These are phyloP conservation scores for Entonaema liquescens DNA, from an alignment of 495 filamentous ascomycete genomes.

Conservation along the genomic window DNA sequence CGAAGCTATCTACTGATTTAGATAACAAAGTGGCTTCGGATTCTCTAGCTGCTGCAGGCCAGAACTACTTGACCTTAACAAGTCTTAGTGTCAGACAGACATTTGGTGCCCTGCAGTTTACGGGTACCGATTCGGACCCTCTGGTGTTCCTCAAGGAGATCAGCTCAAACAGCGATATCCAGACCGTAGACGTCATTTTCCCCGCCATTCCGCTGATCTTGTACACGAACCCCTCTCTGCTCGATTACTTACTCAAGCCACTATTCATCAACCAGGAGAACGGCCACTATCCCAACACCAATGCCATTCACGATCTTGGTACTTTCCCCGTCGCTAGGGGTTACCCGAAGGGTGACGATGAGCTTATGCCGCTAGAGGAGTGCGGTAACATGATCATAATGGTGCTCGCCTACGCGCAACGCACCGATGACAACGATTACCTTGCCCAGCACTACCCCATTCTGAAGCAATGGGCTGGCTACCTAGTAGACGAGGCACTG, in stretches of 20 bases:
- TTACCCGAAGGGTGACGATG: conserved; percentile 82
- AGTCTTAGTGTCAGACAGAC: conserved; percentile 86
- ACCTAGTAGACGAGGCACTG: conserved; percentile 81
- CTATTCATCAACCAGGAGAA: conserved; percentile 89
- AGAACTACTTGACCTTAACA: conserved; percentile 83
- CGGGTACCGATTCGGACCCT: conserved; percentile 77
- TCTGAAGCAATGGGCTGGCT: conserved; percentile 87
- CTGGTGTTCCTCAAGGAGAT: conserved; percentile 95
- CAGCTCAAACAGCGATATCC: conserved; percentile 89
- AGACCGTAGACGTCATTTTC: conserved; percentile 97
- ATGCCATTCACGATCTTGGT: conserved; percentile 91
- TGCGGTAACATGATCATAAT: conserved; percentile 97
- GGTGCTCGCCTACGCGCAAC: conserved; percentile 70
- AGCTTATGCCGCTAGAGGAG: conserved; percentile 95
- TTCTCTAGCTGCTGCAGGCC: conserved; percentile 69
- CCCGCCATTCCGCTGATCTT: conserved; percentile 88
- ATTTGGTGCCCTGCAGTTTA: conserved; percentile 85
- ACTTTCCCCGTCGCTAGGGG: conserved; percentile 93
- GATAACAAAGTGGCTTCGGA: conserved; percentile 75
- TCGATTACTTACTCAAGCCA: conserved; percentile 88
- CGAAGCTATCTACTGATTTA: conserved; percentile 64
- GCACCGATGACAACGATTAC: conserved; percentile 53
- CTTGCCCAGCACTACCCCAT: conserved; percentile 69
- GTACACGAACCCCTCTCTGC: conserved; percentile 83
- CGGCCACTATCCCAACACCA: conserved; percentile 87